phyloP scores from a whole-genome alignment of 2,329 filamentous ascomycete genomes.

The Paraphaeosphaeria sporulosa region DNA sequence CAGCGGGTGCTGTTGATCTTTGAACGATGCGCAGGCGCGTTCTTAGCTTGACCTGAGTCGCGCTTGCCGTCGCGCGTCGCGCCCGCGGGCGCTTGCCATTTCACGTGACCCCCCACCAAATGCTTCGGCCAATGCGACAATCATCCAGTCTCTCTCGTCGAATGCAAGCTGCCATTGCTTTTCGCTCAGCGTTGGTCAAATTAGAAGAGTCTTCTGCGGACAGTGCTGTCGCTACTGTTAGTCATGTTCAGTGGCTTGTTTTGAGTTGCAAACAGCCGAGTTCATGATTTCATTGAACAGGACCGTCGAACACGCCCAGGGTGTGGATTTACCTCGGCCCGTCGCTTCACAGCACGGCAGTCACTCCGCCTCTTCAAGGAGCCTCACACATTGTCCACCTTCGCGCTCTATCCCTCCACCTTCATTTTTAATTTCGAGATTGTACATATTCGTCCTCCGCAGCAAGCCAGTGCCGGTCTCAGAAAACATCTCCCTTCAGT shows the following conservation, averaged over 20 bases:
- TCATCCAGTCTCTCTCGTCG: background rate
- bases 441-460: background rate
- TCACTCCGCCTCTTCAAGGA: constrained; percentile 1
- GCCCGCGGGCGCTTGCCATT: background rate
- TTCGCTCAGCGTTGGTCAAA: background rate
- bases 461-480: background rate
- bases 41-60: background rate
- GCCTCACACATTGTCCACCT: background rate
- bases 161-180: background rate
- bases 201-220: background rate
- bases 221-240: background rate
- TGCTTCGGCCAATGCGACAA: background rate
- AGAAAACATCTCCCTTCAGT: background rate
- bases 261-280: background rate
- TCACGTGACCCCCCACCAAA: constrained; percentile 3
- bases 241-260: background rate
- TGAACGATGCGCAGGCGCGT: constrained; percentile 5
- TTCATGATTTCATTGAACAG: too few species aligned
- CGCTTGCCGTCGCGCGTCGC: background rate
- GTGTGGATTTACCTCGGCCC: constrained; percentile 14
- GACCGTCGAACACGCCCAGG: background rate
- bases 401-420: background rate
- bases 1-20: background rate
- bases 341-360: constrained; percentile 9
- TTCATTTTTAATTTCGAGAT: background rate